Conservation (phyloP, 345 rosid species). For the Gossypium longicalyx region DNA sequence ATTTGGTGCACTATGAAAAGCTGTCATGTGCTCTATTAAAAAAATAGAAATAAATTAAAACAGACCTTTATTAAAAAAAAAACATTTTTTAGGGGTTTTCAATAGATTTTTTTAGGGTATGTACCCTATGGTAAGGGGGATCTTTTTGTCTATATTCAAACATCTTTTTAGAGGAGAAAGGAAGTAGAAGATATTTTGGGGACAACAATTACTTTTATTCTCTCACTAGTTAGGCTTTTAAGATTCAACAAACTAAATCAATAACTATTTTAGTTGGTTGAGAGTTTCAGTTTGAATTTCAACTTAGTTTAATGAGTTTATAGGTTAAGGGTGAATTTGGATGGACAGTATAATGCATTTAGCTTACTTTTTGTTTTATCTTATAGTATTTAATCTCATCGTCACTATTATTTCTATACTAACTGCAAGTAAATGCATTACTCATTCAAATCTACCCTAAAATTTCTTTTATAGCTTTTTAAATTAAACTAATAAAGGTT, state of each 20-base stretch:
- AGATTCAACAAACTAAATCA: conserved; percentile 11
- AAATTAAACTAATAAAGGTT: too few species aligned
- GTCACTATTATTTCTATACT: accelerated
- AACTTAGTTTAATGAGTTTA: neutral
- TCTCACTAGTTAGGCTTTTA: conserved; percentile 23
- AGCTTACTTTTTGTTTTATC: accelerated
- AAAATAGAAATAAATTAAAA: too few species aligned
- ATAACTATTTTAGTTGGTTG: conserved; percentile 10
- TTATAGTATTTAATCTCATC: accelerated
- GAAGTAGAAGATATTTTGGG: neutral
- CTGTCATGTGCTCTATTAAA: too few species aligned
- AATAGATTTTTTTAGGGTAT: conserved; percentile 10
- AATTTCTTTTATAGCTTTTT: too few species aligned
- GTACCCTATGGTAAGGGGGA: conserved; percentile 10
- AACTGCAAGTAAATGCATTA: too few species aligned
- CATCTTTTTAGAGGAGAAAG: conserved; percentile 16
- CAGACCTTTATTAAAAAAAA: too few species aligned
- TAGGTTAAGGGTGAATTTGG: too few species aligned
- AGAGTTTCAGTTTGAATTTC: conserved; percentile 8
- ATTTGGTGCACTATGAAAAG: too few species aligned
- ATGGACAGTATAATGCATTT: accelerated
- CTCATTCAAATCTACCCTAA: accelerated
- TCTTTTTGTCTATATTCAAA: conserved; percentile 28
- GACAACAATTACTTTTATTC: neutral
- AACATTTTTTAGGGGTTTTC: neutral